Evolutionary conservation across 768 basidiomycete species (phyloP).

Genomic region (Podaxis carcinomalis): DNA sequence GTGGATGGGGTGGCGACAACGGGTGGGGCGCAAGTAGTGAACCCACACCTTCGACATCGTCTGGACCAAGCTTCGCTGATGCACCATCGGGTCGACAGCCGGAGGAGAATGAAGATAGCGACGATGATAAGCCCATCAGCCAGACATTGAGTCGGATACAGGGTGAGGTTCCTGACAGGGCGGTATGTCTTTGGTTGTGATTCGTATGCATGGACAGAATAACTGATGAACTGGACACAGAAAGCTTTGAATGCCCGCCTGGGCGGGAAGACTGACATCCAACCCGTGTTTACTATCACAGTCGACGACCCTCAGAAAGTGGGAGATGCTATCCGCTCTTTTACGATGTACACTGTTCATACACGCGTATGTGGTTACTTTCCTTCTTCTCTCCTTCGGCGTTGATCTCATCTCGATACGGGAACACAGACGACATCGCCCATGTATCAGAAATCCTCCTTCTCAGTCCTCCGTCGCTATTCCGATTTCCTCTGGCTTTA

Average conservation of each 20-base stretch:
- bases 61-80: background rate
- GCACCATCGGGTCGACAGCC: slow-evolving; percentile 3
- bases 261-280: slow-evolving; percentile 38
- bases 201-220: background rate
- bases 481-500: slow-evolving; percentile 98
- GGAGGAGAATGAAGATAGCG: slow-evolving; percentile 51
- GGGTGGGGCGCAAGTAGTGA: slow-evolving; percentile 14
- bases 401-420: slow-evolving; percentile 2
- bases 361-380: slow-evolving; percentile 54
- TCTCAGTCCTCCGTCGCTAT: slow-evolving; percentile 95
- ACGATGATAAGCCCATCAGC: slow-evolving; percentile 65
- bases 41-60: slow-evolving; percentile 11
- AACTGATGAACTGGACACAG: slow-evolving; percentile 5
- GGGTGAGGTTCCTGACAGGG: slow-evolving; percentile 22
- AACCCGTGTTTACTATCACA: slow-evolving; percentile 76
- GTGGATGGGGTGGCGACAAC: slow-evolving; percentile 12
- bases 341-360: slow-evolving; percentile 95
- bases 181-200: slow-evolving; percentile 20
- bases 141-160: slow-evolving; percentile 34
- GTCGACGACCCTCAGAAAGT: slow-evolving; percentile 98
- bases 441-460: slow-evolving; percentile 73
- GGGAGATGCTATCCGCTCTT: slow-evolving; percentile 91
- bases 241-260: slow-evolving; percentile 13
- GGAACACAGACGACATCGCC: slow-evolving; percentile 73
- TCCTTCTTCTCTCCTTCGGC: background rate